Evolutionary conservation across 2,329 filamentous ascomycete species (phyloP), one percentile per base, ranked within the genome.

Genomic region (Lachnellula occidentalis): DNA sequence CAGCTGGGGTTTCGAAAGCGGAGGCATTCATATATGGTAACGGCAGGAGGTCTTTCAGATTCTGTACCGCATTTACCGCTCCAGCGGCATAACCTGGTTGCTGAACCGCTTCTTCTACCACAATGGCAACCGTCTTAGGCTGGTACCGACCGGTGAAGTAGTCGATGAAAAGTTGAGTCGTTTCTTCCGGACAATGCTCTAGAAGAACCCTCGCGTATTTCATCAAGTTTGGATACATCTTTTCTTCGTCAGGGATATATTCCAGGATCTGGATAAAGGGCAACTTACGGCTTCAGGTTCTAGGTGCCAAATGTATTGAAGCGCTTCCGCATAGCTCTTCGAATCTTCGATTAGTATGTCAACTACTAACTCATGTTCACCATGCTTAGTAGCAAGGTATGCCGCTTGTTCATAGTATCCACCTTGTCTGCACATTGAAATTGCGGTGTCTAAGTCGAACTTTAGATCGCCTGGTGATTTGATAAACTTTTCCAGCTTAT

Each of bases 351-450:
- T 92, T 50, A 99, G 71, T 47, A 99, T 96, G 67, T 96, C 92
- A 4, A 97, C 89, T 1, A 99, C 94, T 56, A 97, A 76, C 55
- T 96, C 91, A 60, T 90, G 90, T 69, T 99, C 94, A 5, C 90
- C 88, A 66, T 99, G 92, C 70, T 96, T 92, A 55, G 91, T 89
- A 6, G 95, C 94, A 37, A 99, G 79, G 66, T 95, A 99, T 4
- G 92, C 94, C 14, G 94, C 94, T 74, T 99, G 95, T 56, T 97
- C 92, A 65, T 87, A 95, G 71, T 99, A 99, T 1, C 94, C 92
- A 11, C 92, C 94, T 73, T 99, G 94, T 27, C 95, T 83, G 67
- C 94, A 99, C 91, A 99, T 96, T 2, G 87, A 84, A 60, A 99
- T 99, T 14, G 94, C 94, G 1, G 94, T 99, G 62, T 99, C 94